Percentiles rank a stretch among this genome's conserved stretches.
phyloP scores from a whole-genome alignment of 371 early-diverging fungal species.

The Cokeromyces recurvatus region DNA sequence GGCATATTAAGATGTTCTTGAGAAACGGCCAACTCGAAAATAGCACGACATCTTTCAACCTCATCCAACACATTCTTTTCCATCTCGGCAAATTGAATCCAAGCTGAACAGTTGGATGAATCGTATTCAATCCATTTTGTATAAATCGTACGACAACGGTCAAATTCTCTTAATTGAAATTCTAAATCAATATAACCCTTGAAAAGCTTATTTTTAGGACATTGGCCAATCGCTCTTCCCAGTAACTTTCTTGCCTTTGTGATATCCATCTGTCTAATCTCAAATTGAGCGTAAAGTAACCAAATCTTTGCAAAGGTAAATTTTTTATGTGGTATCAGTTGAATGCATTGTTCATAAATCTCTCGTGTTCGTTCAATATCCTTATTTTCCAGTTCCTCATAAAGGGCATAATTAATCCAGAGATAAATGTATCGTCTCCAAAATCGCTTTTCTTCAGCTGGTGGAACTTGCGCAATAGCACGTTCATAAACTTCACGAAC shows the following conservation, averaged over 20 bases:
- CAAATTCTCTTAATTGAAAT: conserved; percentile 88
- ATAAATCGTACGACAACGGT: conserved; percentile 88
- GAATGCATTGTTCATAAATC: conserved; percentile 81
- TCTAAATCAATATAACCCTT: conserved; percentile 96
- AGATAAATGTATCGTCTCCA: conserved; percentile 97
- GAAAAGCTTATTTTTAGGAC: conserved; percentile 82
- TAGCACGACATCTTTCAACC: conserved; percentile 77
- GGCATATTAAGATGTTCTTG: conserved; percentile 93
- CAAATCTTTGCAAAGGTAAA: conserved; percentile 98
- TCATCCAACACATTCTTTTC: conserved; percentile 82
- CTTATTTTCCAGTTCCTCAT: conserved; percentile 86
- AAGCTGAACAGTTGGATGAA: conserved; percentile 82
- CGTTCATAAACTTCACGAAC: conserved; percentile 94
- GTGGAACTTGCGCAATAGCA: conserved; percentile 89
- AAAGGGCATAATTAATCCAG: conserved; percentile 97
- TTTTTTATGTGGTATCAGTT: conserved; percentile 86
- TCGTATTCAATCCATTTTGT: conserved; percentile 84
- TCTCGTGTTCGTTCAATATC: conserved; percentile 79
- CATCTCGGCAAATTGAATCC: conserved; percentile 93
- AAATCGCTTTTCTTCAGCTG: conserved; percentile 82
- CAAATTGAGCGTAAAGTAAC: conserved; percentile 89
- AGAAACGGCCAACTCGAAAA: conserved; percentile 86
- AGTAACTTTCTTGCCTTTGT: conserved; percentile 76
- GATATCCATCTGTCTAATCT: conserved; percentile 78
- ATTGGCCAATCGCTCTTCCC: conserved; percentile 82